Percentiles rank a stretch among this genome's conserved stretches.
Evolutionary conservation across 495 filamentous ascomycete genomes (phyloP).

Genomic region (Trichocladium uniseriatum): DNA sequence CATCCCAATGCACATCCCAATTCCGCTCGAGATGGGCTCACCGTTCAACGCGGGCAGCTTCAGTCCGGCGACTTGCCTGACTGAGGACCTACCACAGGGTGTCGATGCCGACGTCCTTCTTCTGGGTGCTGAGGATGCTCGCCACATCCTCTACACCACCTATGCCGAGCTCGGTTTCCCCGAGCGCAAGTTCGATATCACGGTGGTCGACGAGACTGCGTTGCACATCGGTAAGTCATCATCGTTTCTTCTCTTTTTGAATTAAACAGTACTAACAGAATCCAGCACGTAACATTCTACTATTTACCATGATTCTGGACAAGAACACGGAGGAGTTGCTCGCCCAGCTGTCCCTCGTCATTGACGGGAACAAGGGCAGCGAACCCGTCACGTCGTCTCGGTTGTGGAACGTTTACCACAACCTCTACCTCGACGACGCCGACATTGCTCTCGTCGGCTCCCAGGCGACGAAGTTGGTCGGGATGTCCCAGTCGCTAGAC

Average conservation of each 20-base stretch:
- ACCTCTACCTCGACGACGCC: constrained; percentile 36
- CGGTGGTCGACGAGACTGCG: no score
- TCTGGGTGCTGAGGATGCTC: constrained; percentile 45
- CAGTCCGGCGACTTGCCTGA: constrained; percentile 42
- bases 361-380: no score
- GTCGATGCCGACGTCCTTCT: constrained; percentile 39
- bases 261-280: constrained; percentile 6
- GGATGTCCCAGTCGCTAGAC: constrained; percentile 26
- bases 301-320: constrained; percentile 39
- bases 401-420: constrained; percentile 50
- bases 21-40: constrained; percentile 1
- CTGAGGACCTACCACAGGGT: constrained; percentile 38
- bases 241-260: background rate
- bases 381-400: constrained; percentile 8
- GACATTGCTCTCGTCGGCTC: constrained; percentile 25
- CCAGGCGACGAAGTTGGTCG: constrained; percentile 35
- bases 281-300: constrained; percentile 44
- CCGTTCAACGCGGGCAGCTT: constrained; percentile 44
- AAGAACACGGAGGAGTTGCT: constrained; percentile 18
- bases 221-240: constrained; percentile 37
- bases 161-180: constrained; percentile 22
- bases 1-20: constrained; percentile 18
- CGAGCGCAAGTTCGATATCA: constrained; percentile 26
- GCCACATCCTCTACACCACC: constrained; percentile 43
- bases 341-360: no score